A percentile compares a stretch with the other conserved stretches of the same genome.
phyloP scores from a whole-genome alignment of 2,329 filamentous ascomycete species.

The Exserohilum turcica region DNA sequence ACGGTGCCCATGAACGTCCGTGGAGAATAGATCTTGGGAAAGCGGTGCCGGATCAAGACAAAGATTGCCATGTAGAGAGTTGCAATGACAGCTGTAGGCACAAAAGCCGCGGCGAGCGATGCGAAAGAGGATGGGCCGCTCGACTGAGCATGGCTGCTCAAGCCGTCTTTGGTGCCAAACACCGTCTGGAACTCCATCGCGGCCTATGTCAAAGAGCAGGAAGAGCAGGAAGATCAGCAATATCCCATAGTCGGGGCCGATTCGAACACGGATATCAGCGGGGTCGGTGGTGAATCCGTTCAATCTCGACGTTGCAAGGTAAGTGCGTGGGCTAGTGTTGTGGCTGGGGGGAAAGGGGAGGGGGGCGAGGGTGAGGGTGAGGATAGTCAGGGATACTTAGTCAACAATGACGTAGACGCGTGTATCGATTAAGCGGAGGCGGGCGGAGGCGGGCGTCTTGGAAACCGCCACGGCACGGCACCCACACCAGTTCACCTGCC shows the following conservation, averaged over 20 bases:
- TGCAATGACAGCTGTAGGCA: constrained; percentile 42
- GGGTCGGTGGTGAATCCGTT: background rate
- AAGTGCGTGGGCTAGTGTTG: constrained; percentile 8
- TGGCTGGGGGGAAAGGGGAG: background rate
- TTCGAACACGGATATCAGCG: background rate
- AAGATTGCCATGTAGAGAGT: constrained; percentile 44
- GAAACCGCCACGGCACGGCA: constrained; percentile 10
- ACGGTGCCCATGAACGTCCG: constrained; percentile 54
- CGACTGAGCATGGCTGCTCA: constrained; percentile 21
- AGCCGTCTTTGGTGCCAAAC: constrained; percentile 19
- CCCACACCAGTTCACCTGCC: background rate
- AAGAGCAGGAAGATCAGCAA: constrained; percentile 1
- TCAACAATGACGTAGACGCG: constrained; percentile 21
- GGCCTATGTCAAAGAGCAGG: background rate
- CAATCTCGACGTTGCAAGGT: background rate
- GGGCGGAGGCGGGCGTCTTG: too few relatives aligned
- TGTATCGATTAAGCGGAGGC: background rate
- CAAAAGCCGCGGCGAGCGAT: constrained; percentile 42
- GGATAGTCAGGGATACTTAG: constrained; percentile 5
- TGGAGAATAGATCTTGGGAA: constrained; percentile 53
- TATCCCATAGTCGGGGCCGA: constrained; percentile 4
- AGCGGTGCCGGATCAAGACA: constrained; percentile 49
- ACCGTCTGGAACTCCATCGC: constrained; percentile 26
- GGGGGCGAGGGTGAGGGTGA: background rate
- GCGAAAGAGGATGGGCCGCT: constrained; percentile 40